phyloP scores from a whole-genome alignment of 2,329 filamentous ascomycete genomes.

The Ophiocordyceps camponoti-leonardi region DNA sequence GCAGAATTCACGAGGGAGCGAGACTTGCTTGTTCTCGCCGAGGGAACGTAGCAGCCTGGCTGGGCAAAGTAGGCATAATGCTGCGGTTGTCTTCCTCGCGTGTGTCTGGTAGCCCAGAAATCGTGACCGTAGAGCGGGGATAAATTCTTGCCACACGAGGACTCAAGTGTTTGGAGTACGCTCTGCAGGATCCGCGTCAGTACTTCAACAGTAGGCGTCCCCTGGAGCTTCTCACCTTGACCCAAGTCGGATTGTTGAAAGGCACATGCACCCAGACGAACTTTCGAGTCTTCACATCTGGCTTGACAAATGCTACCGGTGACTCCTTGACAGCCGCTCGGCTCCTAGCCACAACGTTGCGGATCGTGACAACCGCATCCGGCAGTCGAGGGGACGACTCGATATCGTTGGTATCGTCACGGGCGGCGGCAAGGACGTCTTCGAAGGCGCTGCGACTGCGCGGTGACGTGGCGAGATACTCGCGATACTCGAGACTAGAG shows the following conservation, averaged over 20 bases:
- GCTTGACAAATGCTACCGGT: slow-evolving; percentile 14
- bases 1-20: not conserved
- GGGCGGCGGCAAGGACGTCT: slow-evolving; percentile 4
- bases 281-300: slow-evolving; percentile 20
- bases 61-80: slow-evolving; percentile 31
- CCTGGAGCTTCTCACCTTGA: slow-evolving; percentile 23
- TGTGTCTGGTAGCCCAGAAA: slow-evolving; percentile 30
- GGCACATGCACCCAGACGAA: slow-evolving; percentile 42
- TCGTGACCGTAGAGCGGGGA: slow-evolving; percentile 25
- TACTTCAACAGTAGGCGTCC: no score
- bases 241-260: slow-evolving; percentile 40
- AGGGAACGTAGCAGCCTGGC: slow-evolving; percentile 28
- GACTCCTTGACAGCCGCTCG: slow-evolving; percentile 11
- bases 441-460: slow-evolving; percentile 14
- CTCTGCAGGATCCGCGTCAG: slow-evolving; percentile 11
- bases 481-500: slow-evolving; percentile 14
- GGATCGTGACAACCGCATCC: slow-evolving; percentile 14
- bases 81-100: slow-evolving; percentile 29
- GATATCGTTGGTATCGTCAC: slow-evolving; percentile 9
- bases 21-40: slow-evolving; percentile 16
- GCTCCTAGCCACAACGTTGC: slow-evolving; percentile 5
- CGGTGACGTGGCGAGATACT: slow-evolving; percentile 19
- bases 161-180: slow-evolving; percentile 26
- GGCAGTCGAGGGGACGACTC: slow-evolving; percentile 16
- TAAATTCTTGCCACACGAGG: slow-evolving; percentile 18